A percentile compares a stretch with the other conserved stretches of the same genome.
phyloP scores from a whole-genome alignment of 2,329 filamentous ascomycete genomes.

The Daldinia sp. region DNA sequence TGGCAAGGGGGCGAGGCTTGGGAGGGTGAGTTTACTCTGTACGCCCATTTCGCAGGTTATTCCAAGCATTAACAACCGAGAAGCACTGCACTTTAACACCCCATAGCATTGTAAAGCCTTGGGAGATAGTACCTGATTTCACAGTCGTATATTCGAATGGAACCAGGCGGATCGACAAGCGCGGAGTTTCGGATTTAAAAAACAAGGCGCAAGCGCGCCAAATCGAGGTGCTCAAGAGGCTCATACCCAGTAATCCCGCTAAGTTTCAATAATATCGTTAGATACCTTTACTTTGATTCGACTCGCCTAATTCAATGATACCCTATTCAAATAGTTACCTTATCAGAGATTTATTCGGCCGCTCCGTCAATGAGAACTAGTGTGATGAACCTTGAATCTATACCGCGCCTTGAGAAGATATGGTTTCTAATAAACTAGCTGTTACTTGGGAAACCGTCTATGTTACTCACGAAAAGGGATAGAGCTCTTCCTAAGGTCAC shows the following conservation, averaged over 20 bases:
- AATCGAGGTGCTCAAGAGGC: conserved; percentile 73
- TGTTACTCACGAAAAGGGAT: neutral
- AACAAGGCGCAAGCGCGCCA: conserved; percentile 74
- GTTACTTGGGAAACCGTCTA: neutral
- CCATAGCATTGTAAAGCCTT: conserved; percentile 68
- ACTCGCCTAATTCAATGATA: conserved; percentile 30
- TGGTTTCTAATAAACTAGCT: neutral
- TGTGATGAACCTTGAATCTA: neutral
- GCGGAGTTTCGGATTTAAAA: conserved; percentile 71
- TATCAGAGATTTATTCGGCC: neutral
- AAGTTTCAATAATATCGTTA: conserved; percentile 58
- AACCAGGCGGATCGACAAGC: conserved; percentile 67
- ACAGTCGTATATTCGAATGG: conserved; percentile 78
- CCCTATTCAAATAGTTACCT: conserved; percentile 10
- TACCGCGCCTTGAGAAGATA: neutral
- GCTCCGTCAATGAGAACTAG: neutral
- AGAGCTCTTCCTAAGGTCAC: neutral
- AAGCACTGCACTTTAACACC: conserved; percentile 79
- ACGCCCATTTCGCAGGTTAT: neutral
- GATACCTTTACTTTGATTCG: conserved; percentile 19
- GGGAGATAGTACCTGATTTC: conserved; percentile 71
- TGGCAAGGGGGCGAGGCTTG: conserved; percentile 70
- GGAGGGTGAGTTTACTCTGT: conserved; percentile 63
- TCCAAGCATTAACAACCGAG: conserved; percentile 14
- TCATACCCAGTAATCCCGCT: conserved; percentile 73